These are phyloP conservation scores for Penicillium sp. DNA, from an alignment of 2,329 filamentous ascomycete genomes.

Conservation along the genomic window DNA sequence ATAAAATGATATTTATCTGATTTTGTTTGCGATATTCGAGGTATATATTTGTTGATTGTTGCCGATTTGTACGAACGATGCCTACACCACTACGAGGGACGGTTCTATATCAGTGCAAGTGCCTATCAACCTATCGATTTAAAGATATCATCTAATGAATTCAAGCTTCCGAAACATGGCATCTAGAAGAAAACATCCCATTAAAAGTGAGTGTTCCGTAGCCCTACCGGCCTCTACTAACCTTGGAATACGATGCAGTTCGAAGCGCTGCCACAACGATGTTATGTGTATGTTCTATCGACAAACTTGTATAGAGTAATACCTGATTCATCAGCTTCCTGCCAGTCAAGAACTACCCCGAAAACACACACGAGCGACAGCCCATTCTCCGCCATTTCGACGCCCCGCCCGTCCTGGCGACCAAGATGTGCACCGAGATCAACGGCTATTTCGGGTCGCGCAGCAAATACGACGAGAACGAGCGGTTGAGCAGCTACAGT, in stretches of 20 bases:
- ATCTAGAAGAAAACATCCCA: background rate
- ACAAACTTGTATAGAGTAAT: background rate
- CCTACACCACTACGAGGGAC: background rate
- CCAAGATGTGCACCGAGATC: constrained; percentile 10
- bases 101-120: background rate
- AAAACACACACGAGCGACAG: background rate
- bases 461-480: constrained; percentile 7
- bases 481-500: constrained; percentile 10
- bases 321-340: constrained; percentile 5
- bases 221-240: background rate
- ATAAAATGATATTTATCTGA: too few relatives aligned
- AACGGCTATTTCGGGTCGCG: constrained; percentile 10
- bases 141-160: background rate
- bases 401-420: constrained; percentile 7
- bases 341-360: constrained; percentile 1
- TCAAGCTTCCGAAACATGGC: background rate
- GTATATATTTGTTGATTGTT: background rate
- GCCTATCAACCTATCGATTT: background rate
- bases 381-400: constrained; percentile 10
- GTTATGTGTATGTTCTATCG: constrained; percentile 8
- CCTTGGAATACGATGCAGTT: background rate
- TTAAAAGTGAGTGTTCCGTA: background rate
- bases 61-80: background rate
- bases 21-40: background rate
- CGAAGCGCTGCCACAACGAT: constrained; percentile 5